Conservation (phyloP, 768 basidiomycete species). For the Daedaleopsis nitida region DNA sequence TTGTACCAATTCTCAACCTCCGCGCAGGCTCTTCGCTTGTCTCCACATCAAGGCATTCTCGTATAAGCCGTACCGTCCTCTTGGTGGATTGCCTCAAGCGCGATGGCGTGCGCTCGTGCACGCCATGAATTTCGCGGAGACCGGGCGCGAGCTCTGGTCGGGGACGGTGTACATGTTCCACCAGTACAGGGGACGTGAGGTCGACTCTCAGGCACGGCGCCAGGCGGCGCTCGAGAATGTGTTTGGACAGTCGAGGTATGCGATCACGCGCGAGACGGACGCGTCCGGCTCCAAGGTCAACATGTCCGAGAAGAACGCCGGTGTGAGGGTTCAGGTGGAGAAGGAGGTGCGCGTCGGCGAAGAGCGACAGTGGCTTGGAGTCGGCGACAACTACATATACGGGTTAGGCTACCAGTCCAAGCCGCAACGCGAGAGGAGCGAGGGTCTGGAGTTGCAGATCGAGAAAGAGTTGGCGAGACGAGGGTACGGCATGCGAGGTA, state of each 20-base stretch:
- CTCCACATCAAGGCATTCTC: constrained; percentile 74
- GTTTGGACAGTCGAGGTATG: constrained; percentile 34
- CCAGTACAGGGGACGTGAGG: constrained; percentile 56
- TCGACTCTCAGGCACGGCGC: constrained; percentile 46
- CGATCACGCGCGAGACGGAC: constrained; percentile 18
- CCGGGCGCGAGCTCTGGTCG: constrained; percentile 59
- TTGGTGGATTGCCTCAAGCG: constrained; percentile 44
- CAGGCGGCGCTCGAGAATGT: constrained; percentile 38
- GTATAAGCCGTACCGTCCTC: constrained; percentile 58
- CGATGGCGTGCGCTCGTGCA: constrained; percentile 60
- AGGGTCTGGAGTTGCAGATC: constrained; percentile 53
- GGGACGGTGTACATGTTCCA: constrained; percentile 61
- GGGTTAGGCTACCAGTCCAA: constrained; percentile 36
- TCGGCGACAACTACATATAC: constrained; percentile 44
- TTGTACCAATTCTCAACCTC: constrained; percentile 8
- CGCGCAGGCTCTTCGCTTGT: constrained; percentile 60
- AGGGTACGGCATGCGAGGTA: constrained; percentile 38
- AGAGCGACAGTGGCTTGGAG: constrained; percentile 54
- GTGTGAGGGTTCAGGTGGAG: constrained; percentile 44
- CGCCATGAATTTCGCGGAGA: constrained; percentile 72
- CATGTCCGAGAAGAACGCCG: constrained; percentile 15
- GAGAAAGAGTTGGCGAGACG: constrained; percentile 52
- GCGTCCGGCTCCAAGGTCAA: constrained; percentile 7
- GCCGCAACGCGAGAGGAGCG: constrained; percentile 49
- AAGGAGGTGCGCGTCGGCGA: constrained; percentile 45